These are phyloP conservation scores for Biscogniauxia marginata DNA, from an alignment of 2,329 filamentous ascomycete species.

Conservation along the genomic window DNA sequence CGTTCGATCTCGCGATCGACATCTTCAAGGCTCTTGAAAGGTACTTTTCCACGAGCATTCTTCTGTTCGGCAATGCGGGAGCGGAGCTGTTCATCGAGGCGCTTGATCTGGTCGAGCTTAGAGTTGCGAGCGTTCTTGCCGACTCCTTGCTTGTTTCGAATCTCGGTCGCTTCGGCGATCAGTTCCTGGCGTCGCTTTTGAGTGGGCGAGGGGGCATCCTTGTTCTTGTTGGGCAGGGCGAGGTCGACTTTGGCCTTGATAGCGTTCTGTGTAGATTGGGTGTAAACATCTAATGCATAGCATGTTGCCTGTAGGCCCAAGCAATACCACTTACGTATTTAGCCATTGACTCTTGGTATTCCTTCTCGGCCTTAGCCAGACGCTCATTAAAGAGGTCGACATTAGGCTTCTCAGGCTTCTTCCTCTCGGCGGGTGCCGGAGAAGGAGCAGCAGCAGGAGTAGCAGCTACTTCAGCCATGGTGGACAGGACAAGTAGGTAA, in stretches of 20 bases:
- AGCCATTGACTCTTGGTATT: constrained; percentile 74
- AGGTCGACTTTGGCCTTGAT: constrained; percentile 86
- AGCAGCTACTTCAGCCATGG: constrained; percentile 48
- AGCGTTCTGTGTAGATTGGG: constrained; percentile 61
- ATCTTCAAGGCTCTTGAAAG: constrained; percentile 86
- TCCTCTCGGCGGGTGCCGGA: constrained; percentile 42
- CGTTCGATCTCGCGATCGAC: constrained; percentile 78
- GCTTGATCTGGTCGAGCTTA: constrained; percentile 88
- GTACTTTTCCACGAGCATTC: constrained; percentile 73
- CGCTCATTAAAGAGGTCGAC: constrained; percentile 79
- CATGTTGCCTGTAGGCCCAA: not conserved
- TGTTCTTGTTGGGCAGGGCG: constrained; percentile 68
- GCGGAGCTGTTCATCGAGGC: constrained; percentile 85
- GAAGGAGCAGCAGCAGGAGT: constrained; percentile 48
- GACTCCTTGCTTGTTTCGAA: constrained; percentile 81
- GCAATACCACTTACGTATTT: constrained; percentile 33
- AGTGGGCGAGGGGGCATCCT: constrained; percentile 77
- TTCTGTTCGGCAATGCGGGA: constrained; percentile 85
- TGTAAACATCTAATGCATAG: constrained; percentile 11
- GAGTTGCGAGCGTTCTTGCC: constrained; percentile 79
- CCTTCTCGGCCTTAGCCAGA: constrained; percentile 81
- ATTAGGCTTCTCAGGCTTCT: constrained; percentile 82
- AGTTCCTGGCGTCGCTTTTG: constrained; percentile 85
- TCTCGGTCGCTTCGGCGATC: constrained; percentile 75
- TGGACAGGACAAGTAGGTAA: constrained; percentile 14